These are phyloP conservation scores for Avena sativa DNA, from an alignment of 176 grass and related monocot species.

Conservation along the genomic window DNA sequence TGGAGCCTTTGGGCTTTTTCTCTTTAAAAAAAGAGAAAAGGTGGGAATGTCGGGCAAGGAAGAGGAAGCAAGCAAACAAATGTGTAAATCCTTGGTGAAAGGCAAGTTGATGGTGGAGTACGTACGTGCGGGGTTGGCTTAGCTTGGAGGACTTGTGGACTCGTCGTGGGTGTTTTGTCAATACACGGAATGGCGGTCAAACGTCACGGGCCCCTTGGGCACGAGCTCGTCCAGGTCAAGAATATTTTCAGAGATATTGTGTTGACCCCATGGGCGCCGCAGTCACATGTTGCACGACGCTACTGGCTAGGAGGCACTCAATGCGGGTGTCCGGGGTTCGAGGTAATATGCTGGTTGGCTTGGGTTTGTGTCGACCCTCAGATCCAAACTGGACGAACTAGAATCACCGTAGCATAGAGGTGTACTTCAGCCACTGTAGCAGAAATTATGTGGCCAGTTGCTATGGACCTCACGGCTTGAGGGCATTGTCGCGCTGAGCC, in stretches of 20 bases:
- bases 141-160: not conserved
- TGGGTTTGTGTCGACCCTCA: not conserved
- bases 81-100: not conserved
- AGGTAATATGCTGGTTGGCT: not conserved
- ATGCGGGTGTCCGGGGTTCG: not conserved
- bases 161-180: not conserved
- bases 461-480: too few species aligned
- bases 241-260: slow-evolving; percentile 46
- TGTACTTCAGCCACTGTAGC: too few species aligned
- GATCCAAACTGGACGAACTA: not conserved
- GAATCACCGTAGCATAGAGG: not conserved
- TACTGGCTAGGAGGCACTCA: not conserved
- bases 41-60: slow-evolving; percentile 45
- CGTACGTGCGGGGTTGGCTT: not conserved
- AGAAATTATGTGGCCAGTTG: not conserved
- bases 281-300: slow-evolving; percentile 33
- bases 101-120: not conserved
- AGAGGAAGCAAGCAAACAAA: not conserved
- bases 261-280: slow-evolving; percentile 15
- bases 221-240: slow-evolving; percentile 38
- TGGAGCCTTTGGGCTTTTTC: not conserved
- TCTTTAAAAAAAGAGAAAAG: not conserved
- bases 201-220: not conserved
- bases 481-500: not conserved
- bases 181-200: not conserved